Conservation (phyloP, 2,329 filamentous ascomycete species). For the Exophiala sideris region DNA sequence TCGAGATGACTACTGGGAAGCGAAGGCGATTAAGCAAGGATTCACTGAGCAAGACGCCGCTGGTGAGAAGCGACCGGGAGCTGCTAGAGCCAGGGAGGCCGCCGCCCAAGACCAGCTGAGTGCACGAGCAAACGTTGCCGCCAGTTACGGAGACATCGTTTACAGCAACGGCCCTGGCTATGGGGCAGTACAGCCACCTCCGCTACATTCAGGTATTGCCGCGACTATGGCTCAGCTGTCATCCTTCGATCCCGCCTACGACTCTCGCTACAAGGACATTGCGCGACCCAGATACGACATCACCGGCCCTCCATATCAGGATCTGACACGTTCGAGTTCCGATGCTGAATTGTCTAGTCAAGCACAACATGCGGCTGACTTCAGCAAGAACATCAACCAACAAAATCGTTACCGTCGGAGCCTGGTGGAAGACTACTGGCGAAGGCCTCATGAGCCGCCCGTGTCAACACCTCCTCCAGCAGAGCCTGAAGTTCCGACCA, state of each 20-base stretch:
- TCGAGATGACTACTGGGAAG: constrained; percentile 98
- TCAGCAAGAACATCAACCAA: constrained; percentile 78
- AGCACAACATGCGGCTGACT: constrained; percentile 83
- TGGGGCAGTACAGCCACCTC: constrained; percentile 64
- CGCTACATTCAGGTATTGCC: constrained; percentile 68
- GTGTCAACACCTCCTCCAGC: constrained; percentile 45
- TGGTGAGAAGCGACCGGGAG: constrained; percentile 92
- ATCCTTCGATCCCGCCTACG: constrained; percentile 80
- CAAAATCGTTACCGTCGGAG: constrained; percentile 75
- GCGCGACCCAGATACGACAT: constrained; percentile 86
- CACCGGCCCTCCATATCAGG: constrained; percentile 80
- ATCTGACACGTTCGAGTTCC: constrained; percentile 73
- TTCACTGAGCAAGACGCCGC: constrained; percentile 96
- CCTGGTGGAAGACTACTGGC: constrained; percentile 78
- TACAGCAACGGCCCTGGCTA: constrained; percentile 71
- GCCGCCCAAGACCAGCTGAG: constrained; percentile 56
- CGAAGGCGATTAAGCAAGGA: constrained; percentile 92
- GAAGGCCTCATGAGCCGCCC: constrained; percentile 75
- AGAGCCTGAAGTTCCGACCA: constrained; percentile 30
- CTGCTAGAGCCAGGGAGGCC: constrained; percentile 80
- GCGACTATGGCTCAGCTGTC: constrained; percentile 70
- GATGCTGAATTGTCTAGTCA: constrained; percentile 79
- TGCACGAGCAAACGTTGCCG: constrained; percentile 55
- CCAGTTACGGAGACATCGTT: constrained; percentile 75
- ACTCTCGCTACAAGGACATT: constrained; percentile 80